Percentiles rank a stretch among this genome's conserved stretches.
These are phyloP conservation scores for Rhynchosporium agropyri DNA, from an alignment of 2,329 filamentous ascomycete genomes.

Conservation along the genomic window DNA sequence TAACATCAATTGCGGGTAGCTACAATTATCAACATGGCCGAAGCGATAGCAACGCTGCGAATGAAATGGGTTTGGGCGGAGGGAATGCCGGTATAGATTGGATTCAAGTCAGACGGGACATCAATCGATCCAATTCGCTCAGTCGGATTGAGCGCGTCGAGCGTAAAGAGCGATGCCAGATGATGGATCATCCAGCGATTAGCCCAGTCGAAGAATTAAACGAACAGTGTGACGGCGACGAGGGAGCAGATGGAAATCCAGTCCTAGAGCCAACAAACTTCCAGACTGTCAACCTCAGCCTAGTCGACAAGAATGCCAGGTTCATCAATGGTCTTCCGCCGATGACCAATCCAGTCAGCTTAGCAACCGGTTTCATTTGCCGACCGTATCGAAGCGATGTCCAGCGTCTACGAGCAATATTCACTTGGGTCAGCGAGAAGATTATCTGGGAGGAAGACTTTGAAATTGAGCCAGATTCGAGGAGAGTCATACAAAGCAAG, in stretches of 20 bases:
- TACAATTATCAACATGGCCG: slow-evolving; percentile 43
- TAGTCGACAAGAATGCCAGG: slow-evolving; percentile 94
- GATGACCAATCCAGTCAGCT: slow-evolving; percentile 75
- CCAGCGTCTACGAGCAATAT: slow-evolving; percentile 89
- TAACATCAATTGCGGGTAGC: slow-evolving; percentile 58
- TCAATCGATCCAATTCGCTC: slow-evolving; percentile 92
- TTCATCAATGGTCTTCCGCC: slow-evolving; percentile 85
- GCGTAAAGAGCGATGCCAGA: slow-evolving; percentile 84
- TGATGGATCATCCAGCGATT: slow-evolving; percentile 88
- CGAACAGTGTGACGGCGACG: slow-evolving; percentile 84
- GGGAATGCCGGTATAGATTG: slow-evolving; percentile 68
- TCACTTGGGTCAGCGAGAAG: slow-evolving; percentile 96
- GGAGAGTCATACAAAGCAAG: slow-evolving; percentile 80
- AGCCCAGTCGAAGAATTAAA: slow-evolving; percentile 89
- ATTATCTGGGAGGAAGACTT: slow-evolving; percentile 95
- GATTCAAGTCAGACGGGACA: slow-evolving; percentile 95
- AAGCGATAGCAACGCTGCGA: slow-evolving; percentile 53
- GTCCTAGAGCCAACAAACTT: slow-evolving; percentile 85
- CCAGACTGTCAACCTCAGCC: slow-evolving; percentile 72
- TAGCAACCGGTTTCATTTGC: slow-evolving; percentile 91
- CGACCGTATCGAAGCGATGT: slow-evolving; percentile 93
- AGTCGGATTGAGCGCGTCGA: slow-evolving; percentile 87
- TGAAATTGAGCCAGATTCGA: slow-evolving; percentile 80
- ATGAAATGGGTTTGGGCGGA: slow-evolving; percentile 69
- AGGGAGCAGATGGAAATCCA: slow-evolving; percentile 81